phyloP scores from a whole-genome alignment of 768 basidiomycete genomes.

The Scleroderma citrinum region DNA sequence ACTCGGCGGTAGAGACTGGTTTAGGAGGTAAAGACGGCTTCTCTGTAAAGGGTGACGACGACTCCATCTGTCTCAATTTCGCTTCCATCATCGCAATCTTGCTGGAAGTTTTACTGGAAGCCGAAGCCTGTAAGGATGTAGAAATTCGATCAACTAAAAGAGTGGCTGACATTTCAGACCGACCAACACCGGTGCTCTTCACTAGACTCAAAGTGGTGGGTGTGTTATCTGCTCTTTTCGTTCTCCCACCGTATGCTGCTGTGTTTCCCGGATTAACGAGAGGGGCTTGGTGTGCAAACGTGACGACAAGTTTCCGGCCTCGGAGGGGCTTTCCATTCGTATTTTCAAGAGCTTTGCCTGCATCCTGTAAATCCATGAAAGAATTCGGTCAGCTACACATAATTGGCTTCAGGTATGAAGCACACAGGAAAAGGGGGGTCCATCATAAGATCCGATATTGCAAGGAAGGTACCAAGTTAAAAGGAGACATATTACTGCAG shows the following conservation, averaged over 20 bases:
- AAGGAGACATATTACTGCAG: slow-evolving; percentile 18
- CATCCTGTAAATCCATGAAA: slow-evolving; percentile 56
- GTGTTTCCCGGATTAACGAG: slow-evolving; percentile 22
- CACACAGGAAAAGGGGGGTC: slow-evolving; percentile 11
- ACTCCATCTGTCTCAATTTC: slow-evolving; percentile 78
- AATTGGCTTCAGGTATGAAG: slow-evolving; percentile 17
- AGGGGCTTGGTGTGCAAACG: slow-evolving; percentile 84
- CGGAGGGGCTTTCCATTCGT: slow-evolving; percentile 78
- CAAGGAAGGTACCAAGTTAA: slow-evolving; percentile 19
- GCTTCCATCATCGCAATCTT: slow-evolving; percentile 98
- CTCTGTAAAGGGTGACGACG: slow-evolving; percentile 16
- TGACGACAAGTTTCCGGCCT: slow-evolving; percentile 87
- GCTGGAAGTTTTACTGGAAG: slow-evolving; percentile 55
- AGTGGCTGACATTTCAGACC: slow-evolving; percentile 41
- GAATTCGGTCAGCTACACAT: slow-evolving; percentile 14
- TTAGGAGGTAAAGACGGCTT: slow-evolving; percentile 18
- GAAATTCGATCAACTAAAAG: neutral
- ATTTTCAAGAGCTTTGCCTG: slow-evolving; percentile 63
- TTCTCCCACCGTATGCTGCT: slow-evolving; percentile 29
- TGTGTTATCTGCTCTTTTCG: slow-evolving; percentile 49
- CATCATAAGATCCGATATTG: slow-evolving; percentile 14
- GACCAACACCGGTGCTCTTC: slow-evolving; percentile 58
- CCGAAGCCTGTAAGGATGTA: slow-evolving; percentile 7
- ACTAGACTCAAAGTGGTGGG: slow-evolving; percentile 87
- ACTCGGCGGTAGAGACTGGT: slow-evolving; percentile 6